Base-by-base conservation (phyloP, 1,284 basidiomycete genomes). In the Austropuccinia psidii region DNA sequence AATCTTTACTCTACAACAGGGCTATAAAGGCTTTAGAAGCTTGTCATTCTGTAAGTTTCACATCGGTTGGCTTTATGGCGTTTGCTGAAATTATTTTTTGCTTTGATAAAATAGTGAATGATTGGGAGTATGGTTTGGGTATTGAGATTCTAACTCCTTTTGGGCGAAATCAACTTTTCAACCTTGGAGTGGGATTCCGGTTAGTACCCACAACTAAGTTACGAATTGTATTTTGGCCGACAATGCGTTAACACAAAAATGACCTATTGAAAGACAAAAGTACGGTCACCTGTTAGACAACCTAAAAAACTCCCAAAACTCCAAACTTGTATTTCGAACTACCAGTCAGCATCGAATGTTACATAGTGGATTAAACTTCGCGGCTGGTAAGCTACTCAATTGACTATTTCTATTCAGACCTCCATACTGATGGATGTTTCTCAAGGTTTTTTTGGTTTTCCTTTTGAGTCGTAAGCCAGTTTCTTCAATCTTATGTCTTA, bases 71-170 rank as follows among this genome's bases (percentile, higher is more conserved):
- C 17, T 19, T 35, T n/a, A 43, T 45, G 19, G 13, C 3, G 6
- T n/a, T 33, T 47, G 24, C 5, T 6, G 24, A 39, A 29, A 29
- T 3, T 29, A 27, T 64, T 64, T 49, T 29, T 13, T 7, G n/a
- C 3, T 2, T 8, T 54, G 17, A 9, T 13, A 65, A 9, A 9
- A 64, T 15, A 66, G 64, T 66, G 47, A 50, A 66, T 33, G 52
- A 3, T 21, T 66, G 64, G 64, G 31, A 66, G 5, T 66, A 66
- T 66, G 19, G 8, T 17, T 37, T 85, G 5, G 84, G 84, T n/a
- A 79, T 80, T 1, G 84, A 84, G 76, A 76, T 84, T 13, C 78
- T 85, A 21, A 83, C 82, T 1, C 83, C 84, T 0, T 83, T 83
- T 64, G 84, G 84, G 5, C 76, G 83, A 17, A 78, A 80, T 67